Base-by-base conservation (phyloP, 2,329 filamentous ascomycete genomes). In the Epichloe coenophiala region DNA sequence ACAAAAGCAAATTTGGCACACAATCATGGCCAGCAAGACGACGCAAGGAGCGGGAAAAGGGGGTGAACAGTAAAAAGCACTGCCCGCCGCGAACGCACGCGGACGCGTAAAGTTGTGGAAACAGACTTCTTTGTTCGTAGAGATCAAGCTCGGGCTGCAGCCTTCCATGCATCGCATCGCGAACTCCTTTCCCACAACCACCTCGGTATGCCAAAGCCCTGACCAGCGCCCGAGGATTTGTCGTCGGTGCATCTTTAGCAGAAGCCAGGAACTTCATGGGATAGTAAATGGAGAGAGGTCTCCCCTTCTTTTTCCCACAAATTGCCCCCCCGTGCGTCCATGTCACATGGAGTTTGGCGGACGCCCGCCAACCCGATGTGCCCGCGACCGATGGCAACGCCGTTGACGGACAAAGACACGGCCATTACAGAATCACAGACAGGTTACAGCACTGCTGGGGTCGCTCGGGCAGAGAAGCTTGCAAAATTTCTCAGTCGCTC, bases 401-500 rank as follows among this genome's bases (percentile, higher is more conserved):
- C 41, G 19, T 43, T 15, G 21, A 27, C 21, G 21, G 21, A 27
- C 19, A 3, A 3, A 31, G 27, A 31, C 8, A 31, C 8, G 8
- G 27, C 1, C 27, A 1, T 11, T 31, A 0, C 27, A 11, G 3
- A 31, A 1, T 31, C 0, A 11, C 27, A 11, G 8, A 9, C 8
- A 4, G 27, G 8, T 9, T 4, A 31, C 1, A 31, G 27, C 3
- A 31, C 27, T 9, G 9, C 3, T 31, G 27, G 27, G 27, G 0
- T 9, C 27, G 8, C 7, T 31, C 3, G 11, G 27, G 27, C 27
- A 31, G 27, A 31, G 8, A 3, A 9, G 27, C 27, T 11, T 31
- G 27, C 17, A 17, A 17, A 11, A 9, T 68, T 54, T 62, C 68
- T 51, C 67, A 69, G 55, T 67, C 69, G 44, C 65, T 66, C 44